Evolutionary conservation across 768 basidiomycete genomes (phyloP).

Genomic region (Mycena indigotica): DNA sequence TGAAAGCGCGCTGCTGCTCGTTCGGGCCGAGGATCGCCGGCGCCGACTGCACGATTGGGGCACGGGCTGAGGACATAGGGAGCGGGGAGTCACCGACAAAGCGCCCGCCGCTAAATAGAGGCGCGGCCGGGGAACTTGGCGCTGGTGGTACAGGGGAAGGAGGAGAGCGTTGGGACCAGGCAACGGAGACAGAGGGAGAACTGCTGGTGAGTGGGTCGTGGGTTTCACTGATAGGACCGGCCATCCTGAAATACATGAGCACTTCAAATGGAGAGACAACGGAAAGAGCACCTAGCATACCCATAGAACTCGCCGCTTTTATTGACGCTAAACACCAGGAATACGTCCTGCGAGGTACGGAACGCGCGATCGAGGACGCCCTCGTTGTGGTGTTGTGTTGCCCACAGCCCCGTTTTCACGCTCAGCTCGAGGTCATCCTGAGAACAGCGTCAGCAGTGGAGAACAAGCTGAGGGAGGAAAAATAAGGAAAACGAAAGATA

Average conservation of each 20-base stretch:
- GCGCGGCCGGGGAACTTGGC: too few species aligned
- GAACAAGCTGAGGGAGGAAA: conserved; percentile 5
- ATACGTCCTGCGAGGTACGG: conserved; percentile 88
- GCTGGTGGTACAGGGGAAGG: too few species aligned
- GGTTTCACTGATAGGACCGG: conserved; percentile 64
- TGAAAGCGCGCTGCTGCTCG: conserved; percentile 36
- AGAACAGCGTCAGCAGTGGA: not conserved
- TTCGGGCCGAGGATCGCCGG: conserved; percentile 58
- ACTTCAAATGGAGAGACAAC: not conserved
- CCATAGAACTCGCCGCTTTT: conserved; percentile 95
- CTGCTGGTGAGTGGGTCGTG: too few species aligned
- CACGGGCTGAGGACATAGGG: conserved; percentile 13
- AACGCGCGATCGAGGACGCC: conserved; percentile 89
- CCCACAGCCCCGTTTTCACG: conserved; percentile 81
- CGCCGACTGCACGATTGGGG: conserved; percentile 41
- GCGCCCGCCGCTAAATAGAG: conserved; percentile 10
- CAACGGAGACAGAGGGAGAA: too few species aligned
- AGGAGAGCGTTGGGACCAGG: not conserved
- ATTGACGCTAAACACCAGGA: conserved; percentile 90
- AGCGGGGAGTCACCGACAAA: conserved; percentile 6
- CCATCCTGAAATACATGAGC: conserved; percentile 55
- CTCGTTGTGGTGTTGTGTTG: conserved; percentile 93
- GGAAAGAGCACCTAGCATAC: conserved; percentile 67
- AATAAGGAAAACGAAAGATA: not conserved
- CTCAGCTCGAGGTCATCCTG: conserved; percentile 82